Base-by-base conservation (phyloP, 495 filamentous ascomycete species). In the Choiromyces venosus region DNA sequence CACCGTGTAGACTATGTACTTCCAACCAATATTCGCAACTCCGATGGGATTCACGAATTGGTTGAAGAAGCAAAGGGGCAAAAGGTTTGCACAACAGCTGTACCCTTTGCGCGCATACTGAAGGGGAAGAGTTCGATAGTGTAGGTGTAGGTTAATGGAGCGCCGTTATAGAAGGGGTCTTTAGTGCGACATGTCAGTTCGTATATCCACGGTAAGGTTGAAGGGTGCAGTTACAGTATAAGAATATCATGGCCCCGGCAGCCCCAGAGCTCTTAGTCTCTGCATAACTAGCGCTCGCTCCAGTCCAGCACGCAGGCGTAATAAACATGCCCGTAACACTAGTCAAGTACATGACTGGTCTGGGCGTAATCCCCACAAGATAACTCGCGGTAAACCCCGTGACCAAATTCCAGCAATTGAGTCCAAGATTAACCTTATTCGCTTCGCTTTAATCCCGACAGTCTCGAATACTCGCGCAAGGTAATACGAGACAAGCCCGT, bases 1-100 rank as follows among this genome's bases (percentile, higher is more conserved):
- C 81, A 85, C 86, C 81, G 85, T 87, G 82, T 90, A 90, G 10
- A 89, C 86, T 35, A 89, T 82, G 52, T 89, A 90, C 76, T 86
- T 87, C 89, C 88, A 91, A 16, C 83, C 82, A 39, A 90, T 88
- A 33, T 82, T 82, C 7, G 82, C 82, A 33, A 91, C 81, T 38
- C 87, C 89, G 44, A 91, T 85, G 2, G 88, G 88, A 78, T 90
- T 91, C 71, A 89, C 88, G 75, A 88, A 89, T 1, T 86, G 87
- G 68, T 87, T 87, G 78, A 89, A 89, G 82, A 89, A 88, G 87
- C 85, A 2, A 83, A 82, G 39, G 85, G 84, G 69, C 86, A 86
- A 74, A 87, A 90, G 65, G 88, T 86, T 83, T 90, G 88, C 81
- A 89, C 88, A 67, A 87, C 84, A 19, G 87, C 84, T 70, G 89